Evolutionary conservation across 1,139 yeast genomes (phyloP).

Genomic region (Suhomyces choctaworum): DNA sequence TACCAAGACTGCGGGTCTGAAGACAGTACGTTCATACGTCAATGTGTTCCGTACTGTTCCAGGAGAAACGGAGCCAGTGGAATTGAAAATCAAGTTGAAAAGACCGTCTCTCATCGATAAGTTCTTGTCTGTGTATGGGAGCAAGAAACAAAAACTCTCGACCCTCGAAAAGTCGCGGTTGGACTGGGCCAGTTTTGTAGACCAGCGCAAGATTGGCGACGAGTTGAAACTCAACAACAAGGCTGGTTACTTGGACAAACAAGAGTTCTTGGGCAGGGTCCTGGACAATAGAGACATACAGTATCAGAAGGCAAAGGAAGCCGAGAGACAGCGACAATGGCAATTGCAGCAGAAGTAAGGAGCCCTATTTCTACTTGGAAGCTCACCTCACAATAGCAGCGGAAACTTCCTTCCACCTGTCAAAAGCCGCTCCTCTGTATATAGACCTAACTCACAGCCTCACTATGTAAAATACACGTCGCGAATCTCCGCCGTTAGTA

Average conservation of each 20-base stretch:
- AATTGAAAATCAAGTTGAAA: conserved; percentile 50
- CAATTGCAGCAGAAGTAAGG: conserved; percentile 20
- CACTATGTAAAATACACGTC: too few relatives aligned
- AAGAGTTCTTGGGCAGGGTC: conserved; percentile 81
- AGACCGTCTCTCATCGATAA: conserved; percentile 77
- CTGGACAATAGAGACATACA: conserved; percentile 65
- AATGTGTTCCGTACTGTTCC: conserved; percentile 41
- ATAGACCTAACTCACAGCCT: too few relatives aligned
- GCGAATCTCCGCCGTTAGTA: too few relatives aligned
- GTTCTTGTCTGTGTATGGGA: conserved; percentile 34
- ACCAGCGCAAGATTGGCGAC: conserved; percentile 77
- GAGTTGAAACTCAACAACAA: conserved; percentile 77
- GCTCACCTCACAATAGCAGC: too few relatives aligned
- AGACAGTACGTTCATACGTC: conserved; percentile 28
- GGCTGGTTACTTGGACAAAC: conserved; percentile 86
- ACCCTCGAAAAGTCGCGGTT: conserved; percentile 89
- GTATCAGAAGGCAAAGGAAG: conserved; percentile 57
- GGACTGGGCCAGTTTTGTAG: conserved; percentile 96
- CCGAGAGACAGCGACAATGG: conserved; percentile 38
- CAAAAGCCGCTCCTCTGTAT: too few relatives aligned
- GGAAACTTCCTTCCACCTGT: too few relatives aligned
- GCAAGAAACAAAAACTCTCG: conserved; percentile 64
- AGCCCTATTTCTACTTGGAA: too few relatives aligned
- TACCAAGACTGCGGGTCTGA: conserved; percentile 13
- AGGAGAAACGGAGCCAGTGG: conserved; percentile 33